Evolutionary conservation across 345 rosid genomes (phyloP).

Genomic region (Excoecaria agallocha): DNA sequence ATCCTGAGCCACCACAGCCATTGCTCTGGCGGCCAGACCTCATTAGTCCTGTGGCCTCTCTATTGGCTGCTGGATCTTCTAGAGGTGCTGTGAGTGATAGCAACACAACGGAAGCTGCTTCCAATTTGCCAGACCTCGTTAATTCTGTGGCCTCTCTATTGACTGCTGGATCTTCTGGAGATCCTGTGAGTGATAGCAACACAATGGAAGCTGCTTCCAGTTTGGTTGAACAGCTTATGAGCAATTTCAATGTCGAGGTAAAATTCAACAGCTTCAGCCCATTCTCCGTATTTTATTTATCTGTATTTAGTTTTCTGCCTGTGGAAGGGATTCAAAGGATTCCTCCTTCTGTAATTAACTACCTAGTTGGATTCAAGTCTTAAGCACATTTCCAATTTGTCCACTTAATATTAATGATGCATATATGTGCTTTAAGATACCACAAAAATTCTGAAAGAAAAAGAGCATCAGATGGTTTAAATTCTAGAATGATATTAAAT

Average conservation of each 20-base stretch:
- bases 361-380: neutral
- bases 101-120: slow-evolving; percentile 42
- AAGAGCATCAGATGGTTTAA: neutral
- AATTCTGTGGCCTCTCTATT: slow-evolving; percentile 48
- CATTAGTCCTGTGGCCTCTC: slow-evolving; percentile 51
- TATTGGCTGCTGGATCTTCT: slow-evolving; percentile 60
- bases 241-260: slow-evolving; percentile 68
- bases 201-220: slow-evolving; percentile 41
- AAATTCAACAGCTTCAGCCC: neutral
- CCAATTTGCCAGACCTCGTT: slow-evolving; percentile 55
- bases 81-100: slow-evolving; percentile 19
- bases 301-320: neutral
- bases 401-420: neutral
- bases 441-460: neutral
- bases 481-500: neutral
- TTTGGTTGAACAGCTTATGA: slow-evolving; percentile 57
- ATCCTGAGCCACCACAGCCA: slow-evolving; percentile 91
- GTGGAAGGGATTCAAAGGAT: neutral
- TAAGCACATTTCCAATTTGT: neutral
- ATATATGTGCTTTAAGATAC: neutral
- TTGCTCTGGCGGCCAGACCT: slow-evolving; percentile 80
- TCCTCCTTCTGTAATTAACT: neutral
- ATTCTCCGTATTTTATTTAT: neutral
- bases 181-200: slow-evolving; percentile 19
- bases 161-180: slow-evolving; percentile 56